Evolutionary conservation across 1,139 yeast genomes (phyloP).

Genomic region (Suhomyces anneliseae): DNA sequence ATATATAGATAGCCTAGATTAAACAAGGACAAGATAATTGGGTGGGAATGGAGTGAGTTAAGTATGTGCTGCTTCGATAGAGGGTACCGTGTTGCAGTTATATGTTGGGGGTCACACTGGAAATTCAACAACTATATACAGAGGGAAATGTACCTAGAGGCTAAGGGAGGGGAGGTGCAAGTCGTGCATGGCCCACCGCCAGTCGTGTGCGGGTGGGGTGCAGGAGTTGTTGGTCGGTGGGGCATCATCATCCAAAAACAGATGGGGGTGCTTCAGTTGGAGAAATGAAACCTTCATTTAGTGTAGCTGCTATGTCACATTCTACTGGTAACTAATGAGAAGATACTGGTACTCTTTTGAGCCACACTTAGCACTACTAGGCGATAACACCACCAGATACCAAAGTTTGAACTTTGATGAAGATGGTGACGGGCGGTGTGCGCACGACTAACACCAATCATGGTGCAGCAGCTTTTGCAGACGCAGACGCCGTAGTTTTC

Average conservation of each 20-base stretch:
- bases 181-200: conserved; percentile 4
- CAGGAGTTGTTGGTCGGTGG: not conserved
- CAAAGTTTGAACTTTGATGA: not conserved
- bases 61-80: not conserved
- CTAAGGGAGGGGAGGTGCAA: conserved; percentile 4
- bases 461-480: too few species aligned
- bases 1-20: too few species aligned
- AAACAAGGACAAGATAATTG: not conserved
- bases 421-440: not conserved
- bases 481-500: too few species aligned
- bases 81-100: not conserved
- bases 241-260: not conserved
- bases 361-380: too few species aligned
- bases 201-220: conserved; percentile 1
- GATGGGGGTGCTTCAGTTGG: not conserved
- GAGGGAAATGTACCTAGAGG: conserved; percentile 4
- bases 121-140: conserved; percentile 5
- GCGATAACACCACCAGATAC: too few species aligned
- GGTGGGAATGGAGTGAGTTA: not conserved
- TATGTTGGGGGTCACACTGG: conserved; percentile 1
- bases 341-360: too few species aligned
- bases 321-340: too few species aligned
- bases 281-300: not conserved
- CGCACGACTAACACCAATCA: not conserved
- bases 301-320: too few species aligned